Base-by-base conservation (phyloP, 2,329 filamentous ascomycete genomes). In the Geosmithia morbida region DNA sequence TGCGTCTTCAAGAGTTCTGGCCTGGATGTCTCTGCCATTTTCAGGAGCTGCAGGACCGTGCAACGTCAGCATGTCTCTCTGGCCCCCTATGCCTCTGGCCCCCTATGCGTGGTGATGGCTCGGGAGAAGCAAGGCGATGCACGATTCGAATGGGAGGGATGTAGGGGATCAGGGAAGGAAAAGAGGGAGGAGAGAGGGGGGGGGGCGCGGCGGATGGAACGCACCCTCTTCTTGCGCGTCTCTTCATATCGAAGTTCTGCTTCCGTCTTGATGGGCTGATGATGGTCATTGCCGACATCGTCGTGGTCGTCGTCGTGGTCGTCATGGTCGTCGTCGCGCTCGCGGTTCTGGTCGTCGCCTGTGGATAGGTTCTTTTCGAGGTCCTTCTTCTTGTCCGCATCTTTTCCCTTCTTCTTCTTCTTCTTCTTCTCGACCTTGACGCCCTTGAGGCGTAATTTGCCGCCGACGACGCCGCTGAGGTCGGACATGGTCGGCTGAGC, bases 1-100 rank as follows among this genome's bases (percentile, higher is more conserved):
- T 98, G 92, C 29, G 89, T 94, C 72, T 96, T 97, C 54, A 90
- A 78, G 16, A 94, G 83, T 61, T 96, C 89, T 14, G 83, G 79
- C 7, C 66, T 66, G 2, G 71, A 70, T 3, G 69, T 66, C 59
- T 85, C 81, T 43, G 94, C 69, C 51, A 87, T 73, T 57, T 95
- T 83, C 56, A 92, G 79, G 57, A 97, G 70, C 87, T 92, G n/a
- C n/a, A n/a, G n/a, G n/a, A n/a, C n/a, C n/a, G n/a, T n/a, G n/a
- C n/a, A n/a, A n/a, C n/a, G n/a, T n/a, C n/a, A n/a, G n/a, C n/a
- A n/a, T n/a, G n/a, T 26, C 22, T 26, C 22, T 26, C 22, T 26
- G 4, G 22, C 8, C 22, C 22, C 8, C 22, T 26, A n/a, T n/a
- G n/a, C n/a, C n/a, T n/a, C n/a, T n/a, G n/a, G n/a, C n/a, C n/a